Conservation (phyloP, 345 rosid genomes). For the Sonneratia caseolaris region DNA sequence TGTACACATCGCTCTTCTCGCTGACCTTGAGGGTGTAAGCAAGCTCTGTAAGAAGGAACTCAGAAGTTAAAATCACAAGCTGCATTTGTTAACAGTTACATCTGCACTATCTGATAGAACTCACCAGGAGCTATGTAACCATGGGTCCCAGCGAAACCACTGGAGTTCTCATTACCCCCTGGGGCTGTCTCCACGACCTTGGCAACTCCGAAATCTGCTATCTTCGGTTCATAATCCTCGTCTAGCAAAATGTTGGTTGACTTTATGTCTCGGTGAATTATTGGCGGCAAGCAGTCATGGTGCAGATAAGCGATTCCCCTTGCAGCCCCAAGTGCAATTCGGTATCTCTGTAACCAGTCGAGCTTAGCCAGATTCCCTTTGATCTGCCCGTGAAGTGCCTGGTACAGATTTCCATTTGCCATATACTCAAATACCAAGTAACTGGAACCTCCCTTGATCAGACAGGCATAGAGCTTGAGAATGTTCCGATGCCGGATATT, state of each 20-base stretch:
- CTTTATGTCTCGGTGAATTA: conserved; percentile 84
- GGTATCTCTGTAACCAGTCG: conserved; percentile 63
- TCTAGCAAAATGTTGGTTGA: conserved; percentile 72
- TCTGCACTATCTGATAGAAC: conserved; percentile 10
- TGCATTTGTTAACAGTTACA: neutral
- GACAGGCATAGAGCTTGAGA: conserved; percentile 64
- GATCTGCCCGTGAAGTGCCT: conserved; percentile 43
- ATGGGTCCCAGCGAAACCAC: conserved; percentile 67
- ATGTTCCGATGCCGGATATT: conserved; percentile 73
- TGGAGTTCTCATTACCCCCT: conserved; percentile 31
- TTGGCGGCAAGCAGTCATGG: conserved; percentile 70
- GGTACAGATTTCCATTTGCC: conserved; percentile 64
- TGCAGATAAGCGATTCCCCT: conserved; percentile 85
- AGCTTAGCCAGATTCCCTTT: conserved; percentile 48
- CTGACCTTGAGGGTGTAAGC: conserved; percentile 64
- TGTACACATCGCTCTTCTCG: conserved; percentile 75
- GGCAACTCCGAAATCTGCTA: conserved; percentile 88
- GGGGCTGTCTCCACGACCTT: conserved; percentile 45
- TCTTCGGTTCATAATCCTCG: conserved; percentile 56
- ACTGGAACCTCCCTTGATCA: conserved; percentile 48
- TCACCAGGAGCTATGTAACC: conserved; percentile 95
- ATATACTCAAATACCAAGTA: conserved; percentile 78
- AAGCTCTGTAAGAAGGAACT: conserved; percentile 36
- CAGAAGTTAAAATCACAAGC: neutral
- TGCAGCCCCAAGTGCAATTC: conserved; percentile 67